These are phyloP conservation scores for Leptographium wingfieldii DNA, from an alignment of 2,329 filamentous ascomycete species.

Conservation along the genomic window DNA sequence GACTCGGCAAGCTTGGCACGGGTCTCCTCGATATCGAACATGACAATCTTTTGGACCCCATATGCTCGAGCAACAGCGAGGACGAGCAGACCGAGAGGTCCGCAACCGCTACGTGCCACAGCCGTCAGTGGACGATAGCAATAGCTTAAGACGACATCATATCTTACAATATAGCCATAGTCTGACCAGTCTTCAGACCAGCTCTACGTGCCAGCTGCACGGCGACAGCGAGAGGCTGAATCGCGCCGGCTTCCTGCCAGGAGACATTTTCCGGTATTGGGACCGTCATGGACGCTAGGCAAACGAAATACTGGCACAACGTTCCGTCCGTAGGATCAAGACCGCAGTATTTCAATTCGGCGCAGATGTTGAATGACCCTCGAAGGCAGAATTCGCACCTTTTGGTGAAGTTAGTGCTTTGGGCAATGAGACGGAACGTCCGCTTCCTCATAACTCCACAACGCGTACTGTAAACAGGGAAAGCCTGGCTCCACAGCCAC, in stretches of 20 bases:
- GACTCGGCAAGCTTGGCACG: conserved; percentile 14
- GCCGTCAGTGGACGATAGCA: too few relatives aligned
- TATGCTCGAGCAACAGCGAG: conserved; percentile 17
- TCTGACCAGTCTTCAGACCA: conserved; percentile 12
- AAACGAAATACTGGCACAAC: conserved; percentile 47
- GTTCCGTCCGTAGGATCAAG: conserved; percentile 57
- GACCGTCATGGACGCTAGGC: conserved; percentile 44
- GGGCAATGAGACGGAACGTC: background rate
- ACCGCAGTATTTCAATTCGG: conserved; percentile 52
- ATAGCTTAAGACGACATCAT: background rate
- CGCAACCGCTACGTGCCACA: conserved; percentile 14
- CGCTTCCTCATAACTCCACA: background rate
- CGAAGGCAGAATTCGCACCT: conserved; percentile 27
- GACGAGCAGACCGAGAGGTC: conserved; percentile 16
- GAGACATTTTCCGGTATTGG: conserved; percentile 47
- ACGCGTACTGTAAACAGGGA: background rate
- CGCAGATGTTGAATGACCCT: conserved; percentile 54
- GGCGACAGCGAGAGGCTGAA: conserved; percentile 51
- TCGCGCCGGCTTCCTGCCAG: conserved; percentile 51
- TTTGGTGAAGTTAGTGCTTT: too few relatives aligned
- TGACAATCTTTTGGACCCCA: conserved; percentile 16
- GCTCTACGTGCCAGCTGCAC: conserved; percentile 48
- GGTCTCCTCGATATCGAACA: conserved; percentile 18
- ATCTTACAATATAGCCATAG: conserved; percentile 17
- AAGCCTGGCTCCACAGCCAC: conserved; percentile 35